Evolutionary conservation across 345 rosid species (phyloP), one percentile per base, ranked within the genome.

Genomic region (Trapa bicornis): DNA sequence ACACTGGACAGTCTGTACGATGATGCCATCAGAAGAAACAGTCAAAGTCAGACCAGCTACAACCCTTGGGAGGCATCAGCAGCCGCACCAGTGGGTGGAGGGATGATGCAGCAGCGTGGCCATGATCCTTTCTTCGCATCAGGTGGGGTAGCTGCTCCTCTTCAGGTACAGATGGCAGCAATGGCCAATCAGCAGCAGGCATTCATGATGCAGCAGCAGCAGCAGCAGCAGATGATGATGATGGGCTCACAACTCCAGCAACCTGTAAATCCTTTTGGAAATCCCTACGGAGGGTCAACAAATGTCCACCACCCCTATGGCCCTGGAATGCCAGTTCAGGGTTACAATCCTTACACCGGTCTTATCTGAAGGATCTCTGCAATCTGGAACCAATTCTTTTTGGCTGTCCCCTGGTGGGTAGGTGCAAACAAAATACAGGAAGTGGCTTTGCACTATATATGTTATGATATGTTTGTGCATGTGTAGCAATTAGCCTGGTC

Each of bases 1-100:
- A 94, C 91, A 58, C 75, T 94, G 47, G 96, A 94, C 82, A 91
- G 99, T 82, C 75, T 94, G 32, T 94, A 94, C 56, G 99, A 94
- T 61, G 99, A 94, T 75, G 99, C 97, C 64, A 86, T 94, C 57
- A 80, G 95, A 83, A 82, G 83, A 76, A 91, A 52, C 81, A 89
- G 72, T 79, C 96, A 87, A 75, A 85, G 75, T 39, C 38, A 38
- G 63, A 74, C 79, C 57, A 89, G 89, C 86, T 85, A 89, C 80
- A 94, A 82, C 65, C 90, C 99, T 1, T 91, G 97, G 97, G 99
- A 89, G 66, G 71, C 75, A 47, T 6, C 50, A 8, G 38, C 38
- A 35, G 37, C 63, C 15, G 65, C 70, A 35, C 92, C 80, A 12
- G 64, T 75, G 79, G 72, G 77, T 2, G 80, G 77, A 72, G 65